phyloP scores from a whole-genome alignment of 495 filamentous ascomycete species.

The Cladorrhinum samala region DNA sequence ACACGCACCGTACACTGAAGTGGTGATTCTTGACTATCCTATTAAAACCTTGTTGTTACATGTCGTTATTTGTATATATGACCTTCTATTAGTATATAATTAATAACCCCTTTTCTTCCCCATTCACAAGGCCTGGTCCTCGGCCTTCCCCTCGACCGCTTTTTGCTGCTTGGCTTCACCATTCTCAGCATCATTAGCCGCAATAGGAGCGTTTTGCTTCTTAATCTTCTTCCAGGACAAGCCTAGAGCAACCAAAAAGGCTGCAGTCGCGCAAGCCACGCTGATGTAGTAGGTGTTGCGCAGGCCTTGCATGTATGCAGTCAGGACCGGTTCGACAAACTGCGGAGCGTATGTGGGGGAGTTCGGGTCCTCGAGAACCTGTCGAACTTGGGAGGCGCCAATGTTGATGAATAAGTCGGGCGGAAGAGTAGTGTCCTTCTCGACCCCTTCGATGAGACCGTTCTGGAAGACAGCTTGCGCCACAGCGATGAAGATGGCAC shows the following conservation, averaged over 20 bases:
- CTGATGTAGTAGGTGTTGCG: constrained; percentile 41
- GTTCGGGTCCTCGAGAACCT: constrained; percentile 26
- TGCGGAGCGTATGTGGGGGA: constrained; percentile 12
- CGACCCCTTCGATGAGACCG: constrained; percentile 39
- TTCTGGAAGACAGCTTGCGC: constrained; percentile 62
- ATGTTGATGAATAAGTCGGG: constrained; percentile 34
- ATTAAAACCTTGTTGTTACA: too few species aligned
- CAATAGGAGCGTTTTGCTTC: constrained; percentile 15
- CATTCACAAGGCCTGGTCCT: neutral
- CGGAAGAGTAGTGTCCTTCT: constrained; percentile 26
- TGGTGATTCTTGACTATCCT: too few species aligned
- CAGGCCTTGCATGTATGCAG: constrained; percentile 41
- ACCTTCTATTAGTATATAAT: too few species aligned
- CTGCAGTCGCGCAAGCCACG: constrained; percentile 31
- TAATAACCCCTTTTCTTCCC: neutral
- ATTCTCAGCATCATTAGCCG: neutral
- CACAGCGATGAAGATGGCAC: constrained; percentile 64
- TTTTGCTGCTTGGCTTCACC: too few species aligned
- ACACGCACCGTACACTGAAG: too few species aligned
- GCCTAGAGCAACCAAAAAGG: constrained; percentile 34
- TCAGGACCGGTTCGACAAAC: constrained; percentile 28
- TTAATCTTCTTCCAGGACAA: constrained; percentile 45
- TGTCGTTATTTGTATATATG: too few species aligned
- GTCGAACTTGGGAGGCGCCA: constrained; percentile 39
- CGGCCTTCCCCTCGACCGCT: too few species aligned